These are phyloP conservation scores for Backusella tarrabulga DNA, from an alignment of 192 early-diverging fungal genomes.

Conservation along the genomic window DNA sequence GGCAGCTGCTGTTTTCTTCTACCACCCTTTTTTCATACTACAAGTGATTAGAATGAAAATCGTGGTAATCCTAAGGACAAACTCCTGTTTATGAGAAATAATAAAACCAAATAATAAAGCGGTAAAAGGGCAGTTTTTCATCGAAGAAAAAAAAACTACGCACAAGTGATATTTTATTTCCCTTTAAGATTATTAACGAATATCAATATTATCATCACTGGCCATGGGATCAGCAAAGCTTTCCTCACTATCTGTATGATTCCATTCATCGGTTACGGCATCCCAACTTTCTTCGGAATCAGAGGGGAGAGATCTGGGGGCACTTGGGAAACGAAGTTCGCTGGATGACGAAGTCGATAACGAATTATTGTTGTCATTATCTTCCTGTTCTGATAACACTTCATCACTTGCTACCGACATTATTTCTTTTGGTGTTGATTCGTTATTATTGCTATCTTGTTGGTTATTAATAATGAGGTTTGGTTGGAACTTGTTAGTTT, in stretches of 20 bases:
- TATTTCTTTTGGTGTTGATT: neutral
- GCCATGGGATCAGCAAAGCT: neutral
- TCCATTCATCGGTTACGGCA: neutral
- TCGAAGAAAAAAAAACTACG: neutral
- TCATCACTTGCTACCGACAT: neutral
- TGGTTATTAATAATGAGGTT: neutral
- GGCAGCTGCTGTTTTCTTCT: neutral
- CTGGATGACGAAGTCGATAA: neutral
- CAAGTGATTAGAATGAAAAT: neutral
- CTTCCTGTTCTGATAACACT: neutral
- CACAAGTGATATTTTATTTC: neutral
- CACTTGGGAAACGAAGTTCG: neutral
- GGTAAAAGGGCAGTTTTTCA: neutral
- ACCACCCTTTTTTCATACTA: neutral
- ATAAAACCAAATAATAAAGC: neutral
- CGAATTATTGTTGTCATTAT: neutral
- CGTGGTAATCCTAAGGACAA: neutral
- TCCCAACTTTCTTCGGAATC: constrained; percentile 5
- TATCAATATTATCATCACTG: neutral
- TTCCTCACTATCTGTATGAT: neutral
- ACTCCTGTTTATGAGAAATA: neutral
- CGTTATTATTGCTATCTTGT: neutral
- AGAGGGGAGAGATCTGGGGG: neutral
- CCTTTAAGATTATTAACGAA: neutral
- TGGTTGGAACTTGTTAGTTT: neutral